phyloP scores from a whole-genome alignment of 345 rosid species.

The Boechera divaricarpa region DNA sequence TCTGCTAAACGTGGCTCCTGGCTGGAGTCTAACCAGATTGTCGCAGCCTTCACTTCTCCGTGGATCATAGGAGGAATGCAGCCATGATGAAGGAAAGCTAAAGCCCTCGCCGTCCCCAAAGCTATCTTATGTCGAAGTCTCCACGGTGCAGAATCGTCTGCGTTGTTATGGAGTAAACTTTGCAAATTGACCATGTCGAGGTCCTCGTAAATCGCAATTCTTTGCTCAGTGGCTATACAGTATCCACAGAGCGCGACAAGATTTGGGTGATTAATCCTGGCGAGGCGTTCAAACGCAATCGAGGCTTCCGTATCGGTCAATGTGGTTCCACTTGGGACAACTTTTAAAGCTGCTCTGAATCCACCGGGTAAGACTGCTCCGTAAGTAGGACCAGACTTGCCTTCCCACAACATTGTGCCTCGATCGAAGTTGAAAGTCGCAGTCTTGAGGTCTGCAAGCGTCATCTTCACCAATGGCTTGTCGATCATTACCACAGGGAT shows the following conservation, averaged over 20 bases:
- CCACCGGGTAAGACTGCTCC: conserved; percentile 82
- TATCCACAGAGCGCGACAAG: conserved; percentile 87
- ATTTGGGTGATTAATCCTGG: conserved; percentile 81
- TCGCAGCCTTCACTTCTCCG: conserved; percentile 81
- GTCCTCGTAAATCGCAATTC: conserved; percentile 87
- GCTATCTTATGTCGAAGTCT: conserved; percentile 76
- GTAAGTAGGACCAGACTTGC: conserved; percentile 89
- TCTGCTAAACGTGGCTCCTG: conserved; percentile 87
- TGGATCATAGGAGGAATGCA: conserved; percentile 91
- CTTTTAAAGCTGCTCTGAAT: conserved; percentile 85
- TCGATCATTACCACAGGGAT: conserved; percentile 73
- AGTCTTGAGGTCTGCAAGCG: conserved; percentile 82
- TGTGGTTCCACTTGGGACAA: conserved; percentile 74
- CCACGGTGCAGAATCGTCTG: conserved; percentile 60
- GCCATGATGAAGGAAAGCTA: conserved; percentile 92
- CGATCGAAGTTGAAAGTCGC: conserved; percentile 86
- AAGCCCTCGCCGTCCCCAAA: conserved; percentile 90
- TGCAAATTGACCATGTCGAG: conserved; percentile 84
- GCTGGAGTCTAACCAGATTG: conserved; percentile 73
- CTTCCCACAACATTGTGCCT: conserved; percentile 77
- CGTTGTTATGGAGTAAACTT: conserved; percentile 35
- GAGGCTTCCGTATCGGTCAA: conserved; percentile 79
- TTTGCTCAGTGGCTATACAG: conserved; percentile 82
- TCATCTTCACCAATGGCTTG: conserved; percentile 80
- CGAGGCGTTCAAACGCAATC: conserved; percentile 76